Base-by-base conservation (phyloP, 2,329 filamentous ascomycete species). In the Exophiala viscosa region DNA sequence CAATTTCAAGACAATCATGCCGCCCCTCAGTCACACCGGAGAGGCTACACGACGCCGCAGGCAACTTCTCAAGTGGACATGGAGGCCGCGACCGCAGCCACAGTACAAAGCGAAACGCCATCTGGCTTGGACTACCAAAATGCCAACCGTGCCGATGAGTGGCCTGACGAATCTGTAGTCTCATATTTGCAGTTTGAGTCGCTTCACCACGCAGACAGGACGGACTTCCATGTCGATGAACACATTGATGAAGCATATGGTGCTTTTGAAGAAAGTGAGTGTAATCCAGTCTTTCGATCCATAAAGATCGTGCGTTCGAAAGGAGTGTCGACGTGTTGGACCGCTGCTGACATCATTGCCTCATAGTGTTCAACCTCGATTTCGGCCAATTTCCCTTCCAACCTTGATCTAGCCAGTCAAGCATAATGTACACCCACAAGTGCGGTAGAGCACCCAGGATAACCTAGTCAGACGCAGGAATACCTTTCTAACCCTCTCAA, bases 221-320 rank as follows among this genome's bases (percentile, higher is more conserved):
- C 47, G 34, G 38, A 33, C 11, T 13, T 43, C 8, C 38, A 46
- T 14, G 18, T 47, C 17, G 36, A 47, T 17, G 52, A 55, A 17
- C 36, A 55, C 36, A n/a, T 55, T n/a, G 52, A 55, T 11, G 52
- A 51, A 43, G 48, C 48, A 1, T 55, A 46, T 48, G 52, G 52
- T 39, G 52, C 47, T 6, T 55, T 55, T 23, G 47, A 55, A 20
- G 46, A 50, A 31, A 55, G 50, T 52, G 43, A 35, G 50, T 52
- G 1, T 23, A 23, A 11, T 34, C 11, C n/a, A 14, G 5, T 10
- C 1, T 34, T 32, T 18, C 14, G 2, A 2, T 23, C 13, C n/a
- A 20, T 17, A 8, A 33, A 36, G 18, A 38, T 13, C 8, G 35
- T 14, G 35, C n/a, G 9, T n/a, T n/a, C 14, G 5, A 9, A 9